Conservation (phyloP, 2,329 filamentous ascomycete species). For the Didymellaceae sp. region DNA sequence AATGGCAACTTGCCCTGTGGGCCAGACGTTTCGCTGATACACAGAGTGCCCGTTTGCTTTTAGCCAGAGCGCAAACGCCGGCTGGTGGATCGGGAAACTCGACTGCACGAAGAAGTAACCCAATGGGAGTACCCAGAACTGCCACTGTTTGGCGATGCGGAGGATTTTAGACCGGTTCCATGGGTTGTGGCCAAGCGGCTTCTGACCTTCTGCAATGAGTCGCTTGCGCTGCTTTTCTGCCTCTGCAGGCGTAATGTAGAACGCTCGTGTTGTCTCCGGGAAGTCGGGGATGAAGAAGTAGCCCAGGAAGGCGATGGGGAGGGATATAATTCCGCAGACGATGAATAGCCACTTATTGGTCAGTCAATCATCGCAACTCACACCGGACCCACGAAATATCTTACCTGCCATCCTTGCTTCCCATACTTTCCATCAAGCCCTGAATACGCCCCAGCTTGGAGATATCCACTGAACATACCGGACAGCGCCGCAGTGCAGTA, state of each 20-base stretch:
- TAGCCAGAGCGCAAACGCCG: constrained; percentile 51
- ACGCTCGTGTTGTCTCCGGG: constrained; percentile 33
- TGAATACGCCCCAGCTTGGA: constrained; percentile 43
- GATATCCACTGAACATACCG: constrained; percentile 45
- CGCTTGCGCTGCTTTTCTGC: constrained; percentile 30
- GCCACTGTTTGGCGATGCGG: constrained; percentile 53
- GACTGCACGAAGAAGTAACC: constrained; percentile 53
- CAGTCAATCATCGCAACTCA: background rate
- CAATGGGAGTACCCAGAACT: constrained; percentile 57
- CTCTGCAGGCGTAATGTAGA: constrained; percentile 48
- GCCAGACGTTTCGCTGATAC: constrained; percentile 56
- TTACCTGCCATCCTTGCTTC: constrained; percentile 32
- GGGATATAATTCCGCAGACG: constrained; percentile 47
- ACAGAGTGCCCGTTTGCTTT: constrained; percentile 54
- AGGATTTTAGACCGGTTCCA: constrained; percentile 51
- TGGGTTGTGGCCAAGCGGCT: constrained; percentile 49
- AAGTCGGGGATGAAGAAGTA: constrained; percentile 46
- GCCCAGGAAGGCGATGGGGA: constrained; percentile 53
- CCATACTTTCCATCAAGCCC: constrained; percentile 38
- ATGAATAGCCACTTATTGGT: constrained; percentile 39
- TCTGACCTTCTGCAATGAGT: constrained; percentile 32
- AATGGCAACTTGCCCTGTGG: constrained; percentile 55
- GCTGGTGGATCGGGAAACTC: constrained; percentile 29
- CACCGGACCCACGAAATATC: background rate
- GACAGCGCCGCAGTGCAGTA: constrained; percentile 41